phyloP scores from a whole-genome alignment of 140 eudicot species.

The Oenanthe javanica region DNA sequence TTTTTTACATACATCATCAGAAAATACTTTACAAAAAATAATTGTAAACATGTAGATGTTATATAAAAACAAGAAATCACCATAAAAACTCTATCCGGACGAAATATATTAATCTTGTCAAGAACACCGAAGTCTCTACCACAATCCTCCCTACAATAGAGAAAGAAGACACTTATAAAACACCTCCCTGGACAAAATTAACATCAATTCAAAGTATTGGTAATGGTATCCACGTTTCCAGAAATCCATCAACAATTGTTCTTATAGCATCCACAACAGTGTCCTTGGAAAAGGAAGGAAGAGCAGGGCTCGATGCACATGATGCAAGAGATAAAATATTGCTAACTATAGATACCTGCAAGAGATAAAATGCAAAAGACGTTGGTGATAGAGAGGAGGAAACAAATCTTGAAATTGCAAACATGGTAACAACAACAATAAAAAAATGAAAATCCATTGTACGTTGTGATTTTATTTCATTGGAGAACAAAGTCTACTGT shows the following conservation, averaged over 20 bases:
- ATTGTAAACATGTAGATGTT: not conserved
- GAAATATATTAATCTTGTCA: slow-evolving; percentile 86
- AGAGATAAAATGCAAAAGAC: not conserved
- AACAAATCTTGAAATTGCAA: not conserved
- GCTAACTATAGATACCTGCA: slow-evolving; percentile 86
- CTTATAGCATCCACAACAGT: slow-evolving; percentile 55
- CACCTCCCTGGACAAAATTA: not conserved
- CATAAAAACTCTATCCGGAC: slow-evolving; percentile 96
- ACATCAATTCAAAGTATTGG: slow-evolving; percentile 13
- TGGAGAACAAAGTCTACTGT: not conserved
- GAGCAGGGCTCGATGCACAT: slow-evolving; percentile 51
- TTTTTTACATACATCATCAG: slow-evolving; percentile 1
- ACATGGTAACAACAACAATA: not conserved
- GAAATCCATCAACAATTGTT: slow-evolving; percentile 95
- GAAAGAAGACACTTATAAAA: slow-evolving; percentile 17
- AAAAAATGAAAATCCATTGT: too few relatives aligned
- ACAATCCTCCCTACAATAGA: slow-evolving; percentile 51
- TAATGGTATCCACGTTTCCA: slow-evolving; percentile 48
- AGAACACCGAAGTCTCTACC: slow-evolving; percentile 39
- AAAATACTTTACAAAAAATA: not conserved
- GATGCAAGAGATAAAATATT: slow-evolving; percentile 77
- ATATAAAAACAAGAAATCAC: slow-evolving; percentile 25
- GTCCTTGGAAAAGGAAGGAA: slow-evolving; percentile 72
- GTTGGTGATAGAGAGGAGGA: not conserved
- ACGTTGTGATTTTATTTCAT: not conserved